phyloP scores from a whole-genome alignment of 75 land plant species.

The Picea sitchensis region DNA sequence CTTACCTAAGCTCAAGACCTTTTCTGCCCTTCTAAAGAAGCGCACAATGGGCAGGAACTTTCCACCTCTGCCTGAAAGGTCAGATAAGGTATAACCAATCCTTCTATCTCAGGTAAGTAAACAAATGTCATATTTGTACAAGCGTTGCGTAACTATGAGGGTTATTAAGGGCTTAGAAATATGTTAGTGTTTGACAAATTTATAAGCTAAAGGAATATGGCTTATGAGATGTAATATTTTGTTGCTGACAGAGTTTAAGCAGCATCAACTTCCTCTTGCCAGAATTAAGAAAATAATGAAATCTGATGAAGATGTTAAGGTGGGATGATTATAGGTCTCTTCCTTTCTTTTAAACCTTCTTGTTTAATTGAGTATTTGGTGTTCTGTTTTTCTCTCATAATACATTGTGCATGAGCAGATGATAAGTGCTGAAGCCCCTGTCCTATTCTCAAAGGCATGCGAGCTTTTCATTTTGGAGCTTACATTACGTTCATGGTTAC shows the following conservation, averaged over 20 bases:
- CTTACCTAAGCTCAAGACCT: too few species aligned
- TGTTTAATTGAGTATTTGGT: background rate
- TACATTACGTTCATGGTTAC: constrained; percentile 65
- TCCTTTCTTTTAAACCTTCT: background rate
- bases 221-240: too few species aligned
- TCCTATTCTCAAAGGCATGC: constrained; percentile 62
- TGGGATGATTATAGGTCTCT: constrained; percentile 7
- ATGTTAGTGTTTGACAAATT: too few species aligned
- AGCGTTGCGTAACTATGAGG: too few species aligned
- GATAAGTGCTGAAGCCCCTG: constrained; percentile 64
- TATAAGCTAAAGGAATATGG: too few species aligned
- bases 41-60: too few species aligned
- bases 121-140: too few species aligned
- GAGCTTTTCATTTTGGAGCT: constrained; percentile 69
- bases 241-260: constrained; percentile 36
- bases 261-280: constrained; percentile 55
- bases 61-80: too few species aligned
- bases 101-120: too few species aligned
- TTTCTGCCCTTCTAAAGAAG: too few species aligned
- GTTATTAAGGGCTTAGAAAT: too few species aligned
- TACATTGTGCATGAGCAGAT: constrained; percentile 28
- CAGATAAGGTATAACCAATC: too few species aligned
- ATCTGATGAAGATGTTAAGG: constrained; percentile 63
- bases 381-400: background rate
- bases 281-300: constrained; percentile 69